These are phyloP conservation scores for Coniosporium tulheliwenetii DNA, from an alignment of 2,329 filamentous ascomycete genomes.

Conservation along the genomic window DNA sequence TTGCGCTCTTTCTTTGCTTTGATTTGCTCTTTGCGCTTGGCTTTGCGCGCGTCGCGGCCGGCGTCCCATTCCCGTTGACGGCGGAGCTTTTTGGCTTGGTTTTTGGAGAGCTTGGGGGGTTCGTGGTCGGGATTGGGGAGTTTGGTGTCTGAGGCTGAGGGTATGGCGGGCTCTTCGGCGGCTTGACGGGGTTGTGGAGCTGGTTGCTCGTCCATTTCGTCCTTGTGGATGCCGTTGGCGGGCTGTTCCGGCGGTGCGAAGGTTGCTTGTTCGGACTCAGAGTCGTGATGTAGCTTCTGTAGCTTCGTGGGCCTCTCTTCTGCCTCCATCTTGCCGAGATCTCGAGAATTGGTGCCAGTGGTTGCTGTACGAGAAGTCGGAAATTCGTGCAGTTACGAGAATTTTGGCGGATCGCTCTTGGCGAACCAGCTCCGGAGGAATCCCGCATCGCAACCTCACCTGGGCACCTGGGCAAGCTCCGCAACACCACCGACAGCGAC, in stretches of 20 bases:
- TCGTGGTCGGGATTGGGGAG: background rate
- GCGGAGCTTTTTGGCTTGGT: constrained; percentile 64
- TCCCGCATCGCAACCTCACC: constrained; percentile 2
- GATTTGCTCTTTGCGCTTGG: constrained; percentile 40
- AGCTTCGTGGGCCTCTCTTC: constrained; percentile 41
- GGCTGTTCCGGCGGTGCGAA: too few species aligned
- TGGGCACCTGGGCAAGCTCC: constrained; percentile 2
- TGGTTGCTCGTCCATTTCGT: background rate
- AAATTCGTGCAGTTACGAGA: background rate
- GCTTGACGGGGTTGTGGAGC: background rate
- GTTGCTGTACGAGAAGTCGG: background rate
- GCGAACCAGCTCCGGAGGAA: background rate
- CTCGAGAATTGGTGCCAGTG: background rate
- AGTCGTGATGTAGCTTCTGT: constrained; percentile 31
- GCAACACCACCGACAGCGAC: constrained; percentile 1
- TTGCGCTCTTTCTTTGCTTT: constrained; percentile 36
- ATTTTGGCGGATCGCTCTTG: background rate
- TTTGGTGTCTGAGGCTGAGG: constrained; percentile 1
- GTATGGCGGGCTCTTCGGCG: constrained; percentile 1
- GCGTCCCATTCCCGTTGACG: constrained; percentile 64
- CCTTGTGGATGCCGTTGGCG: too few species aligned
- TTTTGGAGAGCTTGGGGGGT: constrained; percentile 53
- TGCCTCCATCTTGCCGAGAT: constrained; percentile 31
- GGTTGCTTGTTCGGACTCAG: background rate
- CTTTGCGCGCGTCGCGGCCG: constrained; percentile 41